Evolutionary conservation across 2,329 filamentous ascomycete species (phyloP), one percentile per base, ranked within the genome.

Genomic region (Penicillium sp.): DNA sequence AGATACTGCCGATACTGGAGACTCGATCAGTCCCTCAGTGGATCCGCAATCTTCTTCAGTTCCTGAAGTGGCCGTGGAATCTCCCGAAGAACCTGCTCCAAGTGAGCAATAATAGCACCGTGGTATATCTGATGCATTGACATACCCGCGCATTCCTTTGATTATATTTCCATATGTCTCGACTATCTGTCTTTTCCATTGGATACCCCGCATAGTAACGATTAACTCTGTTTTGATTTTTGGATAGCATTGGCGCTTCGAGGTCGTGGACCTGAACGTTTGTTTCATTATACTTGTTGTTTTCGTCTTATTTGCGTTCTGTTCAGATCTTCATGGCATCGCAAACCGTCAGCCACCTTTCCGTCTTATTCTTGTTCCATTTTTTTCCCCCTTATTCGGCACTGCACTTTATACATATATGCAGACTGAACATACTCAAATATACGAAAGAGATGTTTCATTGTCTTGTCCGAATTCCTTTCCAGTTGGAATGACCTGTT

Each of bases 141-240:
- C 23, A 10, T 28, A 29, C 41, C 33, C 34, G 5, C 49, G 16
- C 24, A 18, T 13, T 28, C 45, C 12, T 23, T 46, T 49, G 24
- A 36, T 38, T 58, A 21, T 58, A 16, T 57, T 57, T 53, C 50
- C 51, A 56, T 62, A 58, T 63, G 60, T 57, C 56, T 60, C 51
- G 52, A 60, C 56, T 59, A 46, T 50, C 42, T 63, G 49, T 62
- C 53, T 59, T 54, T 56, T 54, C 53, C 48, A 57, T 58, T 60
- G 66, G 66, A 69, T 70, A 70, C 67, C 67, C 67, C 62, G 52
- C 59, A 57, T 64, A 65, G 62, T 61, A 63, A 59, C 45, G 36
- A 53, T 36, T 55, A 39, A 44, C 12, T 50, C 52, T 47, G 33
- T 33, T 49, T 48, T 48, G 31, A 12, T 24, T 36, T 49, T 44